Evolutionary conservation across 2,329 filamentous ascomycete species (phyloP).

Genomic region (Botrytis fabae): DNA sequence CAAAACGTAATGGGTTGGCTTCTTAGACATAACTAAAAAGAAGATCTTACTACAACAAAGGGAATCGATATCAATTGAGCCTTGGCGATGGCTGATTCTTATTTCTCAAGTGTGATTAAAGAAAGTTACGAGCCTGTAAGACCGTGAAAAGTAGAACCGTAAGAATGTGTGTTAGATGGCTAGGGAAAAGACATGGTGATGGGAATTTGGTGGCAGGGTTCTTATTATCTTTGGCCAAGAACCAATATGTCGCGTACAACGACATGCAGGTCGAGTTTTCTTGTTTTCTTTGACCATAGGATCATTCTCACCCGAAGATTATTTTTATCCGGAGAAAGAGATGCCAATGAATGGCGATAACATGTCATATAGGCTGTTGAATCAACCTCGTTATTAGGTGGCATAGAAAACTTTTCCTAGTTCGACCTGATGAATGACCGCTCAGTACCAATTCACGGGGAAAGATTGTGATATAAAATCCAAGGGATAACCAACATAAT

Average conservation of each 20-base stretch:
- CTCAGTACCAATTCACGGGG: neutral
- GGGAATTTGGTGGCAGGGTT: neutral
- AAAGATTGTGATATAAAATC: neutral
- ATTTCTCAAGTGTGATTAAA: neutral
- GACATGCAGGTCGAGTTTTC: neutral
- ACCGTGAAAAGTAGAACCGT: neutral
- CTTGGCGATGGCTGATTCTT: neutral
- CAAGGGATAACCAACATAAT: neutral
- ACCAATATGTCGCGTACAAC: conserved; percentile 2
- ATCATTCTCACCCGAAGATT: neutral
- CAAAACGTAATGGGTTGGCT: neutral
- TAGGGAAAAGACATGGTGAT: neutral
- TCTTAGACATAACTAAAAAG: neutral
- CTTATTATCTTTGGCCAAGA: neutral
- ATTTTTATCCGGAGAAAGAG: neutral
- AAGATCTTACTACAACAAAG: neutral
- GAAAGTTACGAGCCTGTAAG: neutral
- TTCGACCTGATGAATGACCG: neutral
- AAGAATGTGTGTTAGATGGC: neutral
- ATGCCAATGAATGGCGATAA: neutral
- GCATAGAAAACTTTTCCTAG: neutral
- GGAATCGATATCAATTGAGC: neutral
- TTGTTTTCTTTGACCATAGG: neutral
- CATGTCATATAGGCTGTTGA: neutral
- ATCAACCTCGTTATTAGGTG: neutral